Evolutionary conservation across 2,329 filamentous ascomycete species (phyloP), one percentile per base, ranked within the genome.

Genomic region (Pseudogymnoascus sp.): DNA sequence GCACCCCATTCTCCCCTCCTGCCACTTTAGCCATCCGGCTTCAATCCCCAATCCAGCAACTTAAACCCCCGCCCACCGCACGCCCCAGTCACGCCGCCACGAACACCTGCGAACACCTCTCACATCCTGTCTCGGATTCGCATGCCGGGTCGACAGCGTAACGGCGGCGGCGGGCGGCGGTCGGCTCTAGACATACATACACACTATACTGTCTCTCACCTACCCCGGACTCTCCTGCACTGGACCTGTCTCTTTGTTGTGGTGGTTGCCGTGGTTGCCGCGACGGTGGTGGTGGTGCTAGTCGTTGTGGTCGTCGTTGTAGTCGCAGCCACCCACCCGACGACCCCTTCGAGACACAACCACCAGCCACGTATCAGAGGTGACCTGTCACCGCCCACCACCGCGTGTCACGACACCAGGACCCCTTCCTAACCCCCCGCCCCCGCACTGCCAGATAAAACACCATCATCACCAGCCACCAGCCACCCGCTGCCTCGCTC

Each of bases 321-420:
- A 36, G 15, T n/a, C 13, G 13, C 17, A 13, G n/a, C n/a, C 3
- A n/a, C 4, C 40, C 8, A 21, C 40, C 40, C 19, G 40, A 23
- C 13, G 33, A 5, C 13, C 26, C 15, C 23, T 17, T 31, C 47
- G 28, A 57, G 50, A 57, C 50, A 57, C 28, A n/a, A 57, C 28
- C 28, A 57, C 50, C 50, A 57, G 28, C 50, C 50, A 57, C 50
- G 50, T 33, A 57, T 28, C 50, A 28, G 28, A 57, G 10, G 21
- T 57, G 50, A 57, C 50, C 50, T 57, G 50, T 57, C 50, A 57
- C 11, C 33, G 28, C 13, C 50, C 50, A 57, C 50, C 50, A 57
- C 28, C 11, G 50, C 50, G 50, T 57, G 28, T 57, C 50, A 57
- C 50, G 50, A 57, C 50, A 57, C 50, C 50, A 57, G n/a, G 6